A percentile compares a stretch with the other conserved stretches of the same genome.
These are phyloP conservation scores for Magnusiomyces ingens DNA, from an alignment of 1,139 yeast genomes.

Conservation along the genomic window DNA sequence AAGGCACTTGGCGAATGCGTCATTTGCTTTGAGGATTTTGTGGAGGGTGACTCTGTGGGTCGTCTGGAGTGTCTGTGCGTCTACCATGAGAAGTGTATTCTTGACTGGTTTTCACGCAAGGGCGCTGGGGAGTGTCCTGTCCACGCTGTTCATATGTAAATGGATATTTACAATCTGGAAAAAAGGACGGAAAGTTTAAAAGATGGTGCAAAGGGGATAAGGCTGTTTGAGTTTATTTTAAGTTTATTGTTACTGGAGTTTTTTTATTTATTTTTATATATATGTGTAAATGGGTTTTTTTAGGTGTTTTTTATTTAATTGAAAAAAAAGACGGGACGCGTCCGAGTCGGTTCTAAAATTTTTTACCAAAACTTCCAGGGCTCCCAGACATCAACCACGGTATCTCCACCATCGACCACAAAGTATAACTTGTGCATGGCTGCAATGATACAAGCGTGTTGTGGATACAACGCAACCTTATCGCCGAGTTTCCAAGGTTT, in stretches of 20 bases:
- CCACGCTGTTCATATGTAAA: constrained; percentile 43
- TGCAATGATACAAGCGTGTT: constrained; percentile 70
- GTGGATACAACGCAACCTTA: constrained; percentile 53
- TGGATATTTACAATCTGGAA: background rate
- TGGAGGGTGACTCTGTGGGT: constrained; percentile 83
- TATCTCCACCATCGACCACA: constrained; percentile 44
- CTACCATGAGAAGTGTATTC: constrained; percentile 84
- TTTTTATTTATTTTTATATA: background rate
- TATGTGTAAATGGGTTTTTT: background rate
- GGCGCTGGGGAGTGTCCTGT: constrained; percentile 86
- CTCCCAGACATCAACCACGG: constrained; percentile 61
- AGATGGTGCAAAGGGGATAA: too few species aligned
- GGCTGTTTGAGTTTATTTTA: background rate
- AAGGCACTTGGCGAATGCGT: constrained; percentile 58
- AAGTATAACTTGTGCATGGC: constrained; percentile 56
- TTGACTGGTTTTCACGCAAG: constrained; percentile 81
- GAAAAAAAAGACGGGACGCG: too few species aligned
- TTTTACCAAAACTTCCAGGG: constrained; percentile 57
- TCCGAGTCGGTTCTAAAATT: background rate
- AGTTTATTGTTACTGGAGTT: background rate
- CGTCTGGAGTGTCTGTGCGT: constrained; percentile 90
- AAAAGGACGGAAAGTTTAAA: background rate
- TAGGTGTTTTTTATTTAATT: too few species aligned
- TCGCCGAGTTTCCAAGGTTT: constrained; percentile 45
- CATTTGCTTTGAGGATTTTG: constrained; percentile 83